These are phyloP conservation scores for Scutellaria baicalensis DNA, from an alignment of 257 asterid species.

Conservation along the genomic window DNA sequence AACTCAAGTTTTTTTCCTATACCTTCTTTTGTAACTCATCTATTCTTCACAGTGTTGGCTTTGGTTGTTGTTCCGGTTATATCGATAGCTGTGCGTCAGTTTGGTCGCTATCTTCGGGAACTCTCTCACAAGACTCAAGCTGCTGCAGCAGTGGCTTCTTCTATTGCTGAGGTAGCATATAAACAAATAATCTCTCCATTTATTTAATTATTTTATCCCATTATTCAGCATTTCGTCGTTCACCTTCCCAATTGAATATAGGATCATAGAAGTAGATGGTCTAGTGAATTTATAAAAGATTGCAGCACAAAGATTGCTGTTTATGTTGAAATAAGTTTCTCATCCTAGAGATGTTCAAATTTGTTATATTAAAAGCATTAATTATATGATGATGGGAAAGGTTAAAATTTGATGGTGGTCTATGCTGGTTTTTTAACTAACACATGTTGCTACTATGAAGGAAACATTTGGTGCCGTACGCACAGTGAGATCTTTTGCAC, in stretches of 20 bases:
- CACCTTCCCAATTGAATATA: background rate
- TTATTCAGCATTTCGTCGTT: background rate
- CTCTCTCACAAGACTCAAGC: conserved; percentile 86
- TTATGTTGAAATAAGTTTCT: background rate
- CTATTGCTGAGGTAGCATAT: conserved; percentile 71
- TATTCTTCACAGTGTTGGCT: conserved; percentile 55
- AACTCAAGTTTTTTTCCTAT: background rate
- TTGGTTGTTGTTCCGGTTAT: conserved; percentile 75
- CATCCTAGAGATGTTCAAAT: background rate
- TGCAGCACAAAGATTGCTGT: background rate
- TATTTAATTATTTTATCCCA: background rate
- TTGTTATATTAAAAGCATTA: background rate
- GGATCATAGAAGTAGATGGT: conserved; percentile 1
- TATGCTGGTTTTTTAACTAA: background rate
- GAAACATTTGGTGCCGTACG: conserved; percentile 86
- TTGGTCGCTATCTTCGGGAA: conserved; percentile 72
- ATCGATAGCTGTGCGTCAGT: conserved; percentile 59
- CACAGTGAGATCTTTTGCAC: conserved; percentile 90
- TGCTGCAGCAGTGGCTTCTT: conserved; percentile 87
- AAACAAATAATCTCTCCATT: conserved; percentile 1
- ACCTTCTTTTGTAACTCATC: background rate
- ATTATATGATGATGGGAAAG: background rate
- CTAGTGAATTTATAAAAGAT: background rate
- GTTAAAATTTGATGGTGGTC: background rate
- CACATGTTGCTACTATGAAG: conserved; percentile 26